A percentile compares a stretch with the other conserved stretches of the same genome.
These are phyloP conservation scores for Paxillus rubicundulus DNA, from an alignment of 768 basidiomycete species.

Conservation along the genomic window DNA sequence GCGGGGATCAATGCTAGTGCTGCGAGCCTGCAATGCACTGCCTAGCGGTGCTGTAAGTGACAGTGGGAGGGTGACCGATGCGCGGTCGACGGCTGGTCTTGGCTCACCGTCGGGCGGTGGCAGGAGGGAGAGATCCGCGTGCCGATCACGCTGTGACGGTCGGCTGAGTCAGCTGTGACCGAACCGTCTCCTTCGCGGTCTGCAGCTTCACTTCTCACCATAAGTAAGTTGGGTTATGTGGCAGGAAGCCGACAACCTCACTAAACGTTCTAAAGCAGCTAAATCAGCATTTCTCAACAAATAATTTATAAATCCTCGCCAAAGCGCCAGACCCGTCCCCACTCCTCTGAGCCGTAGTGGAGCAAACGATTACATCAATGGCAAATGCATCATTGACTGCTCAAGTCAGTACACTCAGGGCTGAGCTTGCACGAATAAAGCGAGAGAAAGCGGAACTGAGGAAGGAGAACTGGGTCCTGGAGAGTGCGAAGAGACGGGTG, in stretches of 20 bases:
- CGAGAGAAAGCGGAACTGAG: constrained; percentile 84
- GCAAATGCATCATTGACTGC: constrained; percentile 35
- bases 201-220: too few relatives aligned
- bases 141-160: too few relatives aligned
- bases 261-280: constrained; percentile 85
- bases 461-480: constrained; percentile 62
- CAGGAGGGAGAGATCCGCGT: too few relatives aligned
- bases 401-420: constrained; percentile 74
- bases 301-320: constrained; percentile 94
- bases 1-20: too few relatives aligned
- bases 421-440: constrained; percentile 66
- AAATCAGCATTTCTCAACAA: constrained; percentile 96
- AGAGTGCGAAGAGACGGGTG: constrained; percentile 70
- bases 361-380: constrained; percentile 83
- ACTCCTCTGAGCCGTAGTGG: constrained; percentile 90
- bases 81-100: too few relatives aligned
- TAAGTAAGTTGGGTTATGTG: too few relatives aligned
- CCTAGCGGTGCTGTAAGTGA: too few relatives aligned
- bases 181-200: too few relatives aligned
- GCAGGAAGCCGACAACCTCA: constrained; percentile 92
- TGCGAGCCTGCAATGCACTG: too few relatives aligned
- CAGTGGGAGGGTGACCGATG: too few relatives aligned
- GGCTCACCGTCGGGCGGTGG: too few relatives aligned
- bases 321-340: constrained; percentile 99
- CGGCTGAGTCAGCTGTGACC: too few relatives aligned